These are phyloP conservation scores for Colletotrichum costaricense DNA, from an alignment of 2,329 filamentous ascomycete species.

Conservation along the genomic window DNA sequence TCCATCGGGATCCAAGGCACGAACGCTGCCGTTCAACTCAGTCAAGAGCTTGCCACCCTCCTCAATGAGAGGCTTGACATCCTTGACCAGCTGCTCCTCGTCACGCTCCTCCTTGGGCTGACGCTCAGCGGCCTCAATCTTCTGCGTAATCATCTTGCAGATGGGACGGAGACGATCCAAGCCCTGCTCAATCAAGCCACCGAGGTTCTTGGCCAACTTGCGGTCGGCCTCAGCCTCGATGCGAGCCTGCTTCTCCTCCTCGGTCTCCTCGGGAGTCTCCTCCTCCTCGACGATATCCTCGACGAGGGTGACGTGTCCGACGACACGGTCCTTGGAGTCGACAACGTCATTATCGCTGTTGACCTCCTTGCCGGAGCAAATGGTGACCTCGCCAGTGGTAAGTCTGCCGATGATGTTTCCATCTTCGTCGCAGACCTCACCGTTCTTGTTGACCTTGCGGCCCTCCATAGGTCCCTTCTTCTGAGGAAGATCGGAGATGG, in stretches of 20 bases:
- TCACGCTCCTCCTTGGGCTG: slow-evolving; percentile 89
- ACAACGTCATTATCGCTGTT: slow-evolving; percentile 79
- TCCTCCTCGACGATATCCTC: slow-evolving; percentile 65
- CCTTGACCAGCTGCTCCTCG: slow-evolving; percentile 87
- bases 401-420: slow-evolving; percentile 74
- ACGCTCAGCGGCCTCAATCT: slow-evolving; percentile 83
- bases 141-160: slow-evolving; percentile 87
- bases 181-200: slow-evolving; percentile 77
- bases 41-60: slow-evolving; percentile 84
- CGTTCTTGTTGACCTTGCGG: slow-evolving; percentile 67
- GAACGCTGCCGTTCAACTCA: slow-evolving; percentile 88
- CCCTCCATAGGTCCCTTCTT: slow-evolving; percentile 66
- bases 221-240: slow-evolving; percentile 74
- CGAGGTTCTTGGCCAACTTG: slow-evolving; percentile 83
- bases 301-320: slow-evolving; percentile 76
- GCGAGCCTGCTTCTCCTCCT: slow-evolving; percentile 61
- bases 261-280: slow-evolving; percentile 52
- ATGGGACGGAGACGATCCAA: slow-evolving; percentile 87
- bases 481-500: slow-evolving; percentile 70
- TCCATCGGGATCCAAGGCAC: slow-evolving; percentile 89
- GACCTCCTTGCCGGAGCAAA: slow-evolving; percentile 75
- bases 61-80: slow-evolving; percentile 90
- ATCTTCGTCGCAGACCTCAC: slow-evolving; percentile 68
- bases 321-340: slow-evolving; percentile 73
- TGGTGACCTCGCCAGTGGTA: slow-evolving; percentile 72